Percentiles rank a stretch among this genome's conserved stretches.
Conservation (phyloP, 164 flowering plant species). For the Vitis vinifera region ASM3070453v1 NC_081816.1:16394001-16394500, state of each 20-base stretch:
- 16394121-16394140: not conserved
- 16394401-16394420: not conserved
- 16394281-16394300: conserved; percentile 8
- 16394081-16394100: conserved; percentile 4
- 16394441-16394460: conserved; percentile 10
- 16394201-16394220: not conserved
- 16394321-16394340: not conserved
- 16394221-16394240: not conserved
- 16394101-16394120: not conserved
- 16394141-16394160: not conserved
- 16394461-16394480: not conserved
- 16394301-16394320: conserved; percentile 8
- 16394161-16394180: not conserved
- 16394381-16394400: not conserved
- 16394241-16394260: conserved; percentile 7
- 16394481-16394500: not conserved
- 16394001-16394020: no score
- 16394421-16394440: not conserved
- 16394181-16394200: not conserved
- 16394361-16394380: not conserved
- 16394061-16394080: not conserved
- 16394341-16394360: not conserved
- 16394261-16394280: not conserved
- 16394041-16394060: no score
- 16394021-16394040: no score